Evolutionary conservation across 257 asterid species (phyloP).

Genomic region (Parsonsia alboflavescens): DNA sequence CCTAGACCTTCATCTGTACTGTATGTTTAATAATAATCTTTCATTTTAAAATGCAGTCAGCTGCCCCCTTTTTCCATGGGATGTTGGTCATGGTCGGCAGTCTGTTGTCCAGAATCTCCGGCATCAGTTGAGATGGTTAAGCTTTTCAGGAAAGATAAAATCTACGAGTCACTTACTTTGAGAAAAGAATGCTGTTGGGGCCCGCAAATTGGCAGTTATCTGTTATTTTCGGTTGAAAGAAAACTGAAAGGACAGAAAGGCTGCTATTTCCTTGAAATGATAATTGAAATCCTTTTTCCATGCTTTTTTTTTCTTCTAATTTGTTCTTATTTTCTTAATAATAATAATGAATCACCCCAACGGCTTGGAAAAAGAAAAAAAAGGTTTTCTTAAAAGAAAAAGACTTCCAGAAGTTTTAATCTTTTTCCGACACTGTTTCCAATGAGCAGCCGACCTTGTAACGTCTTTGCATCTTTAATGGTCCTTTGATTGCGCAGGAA

Average conservation of each 20-base stretch:
- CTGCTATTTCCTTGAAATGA: neutral
- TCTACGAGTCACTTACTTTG: no score
- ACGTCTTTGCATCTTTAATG: no score
- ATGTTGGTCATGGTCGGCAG: conserved; percentile 4
- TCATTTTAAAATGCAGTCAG: neutral
- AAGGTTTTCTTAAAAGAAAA: no score
- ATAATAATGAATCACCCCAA: no score
- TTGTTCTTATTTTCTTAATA: neutral
- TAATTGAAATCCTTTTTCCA: neutral
- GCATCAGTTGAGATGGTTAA: conserved; percentile 1
- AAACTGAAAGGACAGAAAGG: neutral
- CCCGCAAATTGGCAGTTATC: conserved; percentile 1
- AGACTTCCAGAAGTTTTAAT: no score
- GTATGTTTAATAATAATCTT: neutral
- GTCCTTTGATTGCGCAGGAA: no score
- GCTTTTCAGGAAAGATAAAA: neutral
- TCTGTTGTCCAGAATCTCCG: neutral
- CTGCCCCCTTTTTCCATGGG: neutral
- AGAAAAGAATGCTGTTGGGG: neutral
- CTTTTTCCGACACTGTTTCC: no score
- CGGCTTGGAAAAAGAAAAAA: no score
- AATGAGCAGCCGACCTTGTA: no score
- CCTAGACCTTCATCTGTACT: neutral
- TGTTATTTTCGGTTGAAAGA: conserved; percentile 3
- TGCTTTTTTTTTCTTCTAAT: neutral